Conservation (phyloP, 768 basidiomycete genomes). For the Asterophora parasitica region DNA sequence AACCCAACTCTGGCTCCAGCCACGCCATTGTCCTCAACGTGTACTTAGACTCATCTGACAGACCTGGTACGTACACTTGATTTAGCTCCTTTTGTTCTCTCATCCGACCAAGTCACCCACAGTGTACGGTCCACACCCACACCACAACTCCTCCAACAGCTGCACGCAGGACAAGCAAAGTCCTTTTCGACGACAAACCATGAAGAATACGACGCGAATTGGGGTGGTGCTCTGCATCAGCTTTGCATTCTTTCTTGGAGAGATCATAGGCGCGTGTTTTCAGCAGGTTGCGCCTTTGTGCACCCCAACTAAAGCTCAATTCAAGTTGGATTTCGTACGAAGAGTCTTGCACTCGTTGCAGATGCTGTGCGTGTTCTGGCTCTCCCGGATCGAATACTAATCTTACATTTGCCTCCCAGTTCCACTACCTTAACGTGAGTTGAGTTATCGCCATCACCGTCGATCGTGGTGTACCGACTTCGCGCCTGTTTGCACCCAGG, state of each 20-base stretch:
- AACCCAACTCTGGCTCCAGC: neutral
- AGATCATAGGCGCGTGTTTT: slow-evolving; percentile 37
- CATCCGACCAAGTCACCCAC: neutral
- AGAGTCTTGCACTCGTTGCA: slow-evolving; percentile 51
- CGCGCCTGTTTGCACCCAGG: slow-evolving; percentile 20
- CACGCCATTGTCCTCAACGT: neutral
- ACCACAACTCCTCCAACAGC: neutral
- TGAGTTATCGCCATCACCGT: neutral
- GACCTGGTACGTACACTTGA: too few species aligned
- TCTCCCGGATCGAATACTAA: neutral
- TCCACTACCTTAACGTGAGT: slow-evolving; percentile 51
- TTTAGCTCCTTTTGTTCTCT: neutral
- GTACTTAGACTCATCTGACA: neutral
- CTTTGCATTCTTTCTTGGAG: slow-evolving; percentile 43
- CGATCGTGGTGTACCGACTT: too few species aligned
- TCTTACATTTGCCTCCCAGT: slow-evolving; percentile 26
- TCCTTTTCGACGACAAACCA: slow-evolving; percentile 7
- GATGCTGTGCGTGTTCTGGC: slow-evolving; percentile 40
- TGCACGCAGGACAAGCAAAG: neutral
- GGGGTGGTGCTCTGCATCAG: slow-evolving; percentile 43
- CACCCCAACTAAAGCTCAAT: neutral
- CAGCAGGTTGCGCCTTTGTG: neutral
- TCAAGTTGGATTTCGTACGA: slow-evolving; percentile 50
- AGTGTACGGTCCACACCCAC: neutral
- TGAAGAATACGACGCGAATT: slow-evolving; percentile 47